Percentiles rank a stretch among this genome's conserved stretches.
These are phyloP conservation scores for Blastocystis sp. DNA, from an alignment of 352 stramenopile species.

Conservation along the genomic window DNA sequence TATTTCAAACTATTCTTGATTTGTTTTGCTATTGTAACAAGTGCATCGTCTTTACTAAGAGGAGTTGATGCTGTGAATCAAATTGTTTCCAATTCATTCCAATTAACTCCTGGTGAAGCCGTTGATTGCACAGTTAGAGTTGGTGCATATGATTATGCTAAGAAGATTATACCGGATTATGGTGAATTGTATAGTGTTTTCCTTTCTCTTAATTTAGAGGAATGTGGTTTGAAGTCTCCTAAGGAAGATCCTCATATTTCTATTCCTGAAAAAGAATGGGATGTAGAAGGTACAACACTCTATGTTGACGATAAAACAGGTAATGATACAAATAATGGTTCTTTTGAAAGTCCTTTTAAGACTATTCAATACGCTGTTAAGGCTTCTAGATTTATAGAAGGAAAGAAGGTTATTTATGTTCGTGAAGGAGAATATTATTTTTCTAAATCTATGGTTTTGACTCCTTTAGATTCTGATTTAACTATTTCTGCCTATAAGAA, in stretches of 20 bases:
- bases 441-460: slow-evolving; percentile 29
- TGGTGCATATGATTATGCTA: slow-evolving; percentile 35
- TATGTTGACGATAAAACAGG: slow-evolving; percentile 6
- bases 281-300: slow-evolving; percentile 11
- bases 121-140: slow-evolving; percentile 30
- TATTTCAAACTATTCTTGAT: no score
- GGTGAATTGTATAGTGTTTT: slow-evolving; percentile 9
- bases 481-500: slow-evolving; percentile 35
- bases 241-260: slow-evolving; percentile 1
- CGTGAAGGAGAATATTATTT: slow-evolving; percentile 29
- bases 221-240: slow-evolving; percentile 26
- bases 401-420: slow-evolving; percentile 4
- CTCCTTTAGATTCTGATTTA: slow-evolving; percentile 14
- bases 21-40: no score
- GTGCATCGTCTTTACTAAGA: no score
- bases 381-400: slow-evolving; percentile 1
- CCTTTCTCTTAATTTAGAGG: slow-evolving; percentile 19
- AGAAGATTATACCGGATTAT: slow-evolving; percentile 21
- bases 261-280: slow-evolving; percentile 25
- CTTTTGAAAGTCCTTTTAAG: slow-evolving; percentile 11
- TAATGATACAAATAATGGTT: slow-evolving; percentile 21
- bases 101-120: no score
- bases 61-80: no score
- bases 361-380: slow-evolving; percentile 22
- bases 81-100: no score